phyloP scores from a whole-genome alignment of 2,329 filamentous ascomycete genomes.

The Endoconidiophora polonica region DNA sequence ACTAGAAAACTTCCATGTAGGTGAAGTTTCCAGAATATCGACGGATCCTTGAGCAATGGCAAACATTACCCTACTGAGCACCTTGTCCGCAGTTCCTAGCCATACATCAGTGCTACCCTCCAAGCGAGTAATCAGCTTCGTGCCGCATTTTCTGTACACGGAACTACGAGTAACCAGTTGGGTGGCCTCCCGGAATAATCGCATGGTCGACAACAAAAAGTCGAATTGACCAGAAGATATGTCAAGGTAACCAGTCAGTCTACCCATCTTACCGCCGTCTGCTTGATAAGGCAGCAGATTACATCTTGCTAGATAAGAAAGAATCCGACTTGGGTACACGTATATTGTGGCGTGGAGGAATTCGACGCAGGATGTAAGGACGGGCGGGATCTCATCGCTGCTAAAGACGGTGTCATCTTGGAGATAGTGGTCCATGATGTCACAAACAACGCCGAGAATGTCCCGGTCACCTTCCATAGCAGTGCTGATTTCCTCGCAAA shows the following conservation, averaged over 20 bases:
- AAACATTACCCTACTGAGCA: constrained; percentile 53
- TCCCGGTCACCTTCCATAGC: constrained; percentile 46
- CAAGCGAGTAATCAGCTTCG: constrained; percentile 31
- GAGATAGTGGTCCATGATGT: constrained; percentile 61
- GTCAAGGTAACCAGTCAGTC: constrained; percentile 69
- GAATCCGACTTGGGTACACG: constrained; percentile 68
- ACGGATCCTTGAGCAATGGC: constrained; percentile 60
- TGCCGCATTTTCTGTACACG: constrained; percentile 45
- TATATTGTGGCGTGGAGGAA: constrained; percentile 60
- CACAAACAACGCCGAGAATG: constrained; percentile 64
- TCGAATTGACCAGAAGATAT: constrained; percentile 59
- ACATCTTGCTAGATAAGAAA: constrained; percentile 76
- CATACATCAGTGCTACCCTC: constrained; percentile 36
- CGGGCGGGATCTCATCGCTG: constrained; percentile 48
- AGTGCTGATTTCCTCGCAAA: constrained; percentile 40
- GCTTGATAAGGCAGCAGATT: constrained; percentile 62
- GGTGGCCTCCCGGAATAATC: constrained; percentile 58
- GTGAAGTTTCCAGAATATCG: constrained; percentile 72
- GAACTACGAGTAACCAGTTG: constrained; percentile 57
- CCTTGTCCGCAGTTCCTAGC: constrained; percentile 61
- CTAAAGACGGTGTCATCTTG: constrained; percentile 39
- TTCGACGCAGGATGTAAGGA: constrained; percentile 55
- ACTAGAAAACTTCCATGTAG: constrained; percentile 66
- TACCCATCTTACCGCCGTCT: constrained; percentile 57
- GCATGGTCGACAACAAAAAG: constrained; percentile 57